phyloP scores from a whole-genome alignment of 2,329 filamentous ascomycete genomes.

The Trichoderma citrinoviride region DNA sequence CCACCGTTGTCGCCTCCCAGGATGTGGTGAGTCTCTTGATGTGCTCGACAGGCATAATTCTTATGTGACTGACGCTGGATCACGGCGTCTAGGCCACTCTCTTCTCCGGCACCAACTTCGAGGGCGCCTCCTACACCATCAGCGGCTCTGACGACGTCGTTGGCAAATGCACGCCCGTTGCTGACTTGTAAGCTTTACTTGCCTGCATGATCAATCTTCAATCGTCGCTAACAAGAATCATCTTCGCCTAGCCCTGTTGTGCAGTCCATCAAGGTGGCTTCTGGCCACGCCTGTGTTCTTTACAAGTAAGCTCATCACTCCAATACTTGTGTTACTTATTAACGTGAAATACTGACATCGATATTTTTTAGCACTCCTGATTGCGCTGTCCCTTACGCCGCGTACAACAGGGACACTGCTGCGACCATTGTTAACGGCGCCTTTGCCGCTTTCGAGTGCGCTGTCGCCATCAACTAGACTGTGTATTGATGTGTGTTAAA shows the following conservation, averaged over 20 bases:
- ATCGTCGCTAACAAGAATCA: background rate
- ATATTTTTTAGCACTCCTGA: background rate
- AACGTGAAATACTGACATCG: background rate
- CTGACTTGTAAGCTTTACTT: background rate
- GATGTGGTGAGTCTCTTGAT: background rate
- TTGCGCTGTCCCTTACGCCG: constrained; percentile 4
- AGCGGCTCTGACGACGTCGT: background rate
- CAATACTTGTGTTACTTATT: too few species aligned
- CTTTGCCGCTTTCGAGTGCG: background rate
- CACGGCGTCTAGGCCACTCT: background rate
- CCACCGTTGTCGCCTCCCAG: constrained; percentile 1
- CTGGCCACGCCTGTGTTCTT: background rate
- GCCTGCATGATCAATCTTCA: too few species aligned
- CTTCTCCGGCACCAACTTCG: constrained; percentile 1
- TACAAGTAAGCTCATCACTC: background rate
- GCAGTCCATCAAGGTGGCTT: background rate
- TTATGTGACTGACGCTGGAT: background rate
- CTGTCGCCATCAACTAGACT: background rate
- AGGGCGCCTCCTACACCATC: background rate
- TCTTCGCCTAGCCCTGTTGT: background rate
- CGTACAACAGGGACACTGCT: background rate
- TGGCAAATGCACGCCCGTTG: background rate
- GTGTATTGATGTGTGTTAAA: background rate
- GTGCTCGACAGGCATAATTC: too few species aligned
- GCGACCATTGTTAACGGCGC: background rate